A percentile compares a stretch with the other conserved stretches of the same genome.
phyloP scores from a whole-genome alignment of 116 monocot genomes.

The Papilionanthe hybrid region DNA sequence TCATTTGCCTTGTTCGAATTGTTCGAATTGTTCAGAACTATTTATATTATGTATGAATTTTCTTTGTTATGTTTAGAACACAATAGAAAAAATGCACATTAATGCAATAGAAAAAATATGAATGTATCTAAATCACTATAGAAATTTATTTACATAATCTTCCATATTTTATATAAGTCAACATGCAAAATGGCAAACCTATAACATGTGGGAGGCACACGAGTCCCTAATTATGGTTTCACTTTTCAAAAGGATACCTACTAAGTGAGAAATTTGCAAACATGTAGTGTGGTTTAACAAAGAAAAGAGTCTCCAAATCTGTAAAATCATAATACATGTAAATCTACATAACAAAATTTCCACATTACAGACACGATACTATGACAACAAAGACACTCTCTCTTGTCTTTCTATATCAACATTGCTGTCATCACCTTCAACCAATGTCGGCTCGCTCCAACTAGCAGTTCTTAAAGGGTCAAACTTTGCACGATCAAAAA shows the following conservation, averaged over 20 bases:
- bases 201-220: too few relatives aligned
- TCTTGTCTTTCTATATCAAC: conserved; percentile 35
- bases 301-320: conserved; percentile 10
- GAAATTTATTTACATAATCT: too few relatives aligned
- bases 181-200: too few relatives aligned
- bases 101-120: too few relatives aligned
- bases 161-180: too few relatives aligned
- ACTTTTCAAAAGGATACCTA: background rate
- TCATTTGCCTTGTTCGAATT: too few relatives aligned
- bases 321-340: conserved; percentile 23
- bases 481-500: conserved; percentile 50
- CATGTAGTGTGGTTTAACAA: background rate
- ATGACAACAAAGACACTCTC: conserved; percentile 39
- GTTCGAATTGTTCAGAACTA: too few relatives aligned
- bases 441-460: conserved; percentile 29
- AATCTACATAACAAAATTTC: conserved; percentile 6
- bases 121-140: too few relatives aligned
- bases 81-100: too few relatives aligned
- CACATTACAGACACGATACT: conserved; percentile 10
- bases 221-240: background rate
- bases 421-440: conserved; percentile 18
- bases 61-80: too few relatives aligned
- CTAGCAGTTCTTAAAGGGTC: conserved; percentile 24
- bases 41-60: too few relatives aligned
- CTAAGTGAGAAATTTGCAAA: background rate